Base-by-base conservation (phyloP, 139 green algal genomes). In the Tetradesmus obliquus region DNA sequence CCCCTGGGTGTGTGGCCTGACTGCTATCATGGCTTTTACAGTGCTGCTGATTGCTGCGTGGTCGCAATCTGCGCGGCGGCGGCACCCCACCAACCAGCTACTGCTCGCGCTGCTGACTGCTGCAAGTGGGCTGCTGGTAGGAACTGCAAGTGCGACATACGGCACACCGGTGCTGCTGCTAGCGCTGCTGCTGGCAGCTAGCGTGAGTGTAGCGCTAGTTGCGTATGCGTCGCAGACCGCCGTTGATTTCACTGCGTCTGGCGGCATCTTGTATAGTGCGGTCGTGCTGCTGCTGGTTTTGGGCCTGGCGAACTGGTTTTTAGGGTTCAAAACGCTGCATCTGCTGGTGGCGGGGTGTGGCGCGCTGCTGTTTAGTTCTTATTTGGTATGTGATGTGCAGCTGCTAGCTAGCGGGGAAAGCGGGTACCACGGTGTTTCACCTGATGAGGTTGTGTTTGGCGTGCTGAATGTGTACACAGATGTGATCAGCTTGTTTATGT, bases 401-500 rank as follows among this genome's bases (percentile, higher is more conserved):
- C 24, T 87, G 72, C 7, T 87, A 5, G 72, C 72, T 5, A 60
- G 51, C 3, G 90, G 84, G 10, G 84, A 90, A n/a, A 71, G 83
- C 45, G 20, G 22, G 17, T 72, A 88, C 32, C 12, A 57, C 22
- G n/a, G 32, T 3, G 71, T 95, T 15, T 91, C 89, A 0, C 81
- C 92, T 3, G 94, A 95, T 80, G 94, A 95, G 76, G 89, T 93
- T 87, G 91, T 95, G 2, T 91, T 96, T 81, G 94, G 82, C 22
- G 87, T 90, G 0, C 90, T 96, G 17, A 92, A 93, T 66, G 93
- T 96, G 22, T 95, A 96, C 82, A 83, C 93, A 7, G 94, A 96
- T 84, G 83, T 96, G 74, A 94, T 96, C 86, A 95, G 93, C 84
- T 82, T 96, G 15, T 94, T 96, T 82, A 72, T 96, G 86, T 92